phyloP scores from a whole-genome alignment of 495 filamentous ascomycete species.

The Tuber microsphaerosporum region DNA sequence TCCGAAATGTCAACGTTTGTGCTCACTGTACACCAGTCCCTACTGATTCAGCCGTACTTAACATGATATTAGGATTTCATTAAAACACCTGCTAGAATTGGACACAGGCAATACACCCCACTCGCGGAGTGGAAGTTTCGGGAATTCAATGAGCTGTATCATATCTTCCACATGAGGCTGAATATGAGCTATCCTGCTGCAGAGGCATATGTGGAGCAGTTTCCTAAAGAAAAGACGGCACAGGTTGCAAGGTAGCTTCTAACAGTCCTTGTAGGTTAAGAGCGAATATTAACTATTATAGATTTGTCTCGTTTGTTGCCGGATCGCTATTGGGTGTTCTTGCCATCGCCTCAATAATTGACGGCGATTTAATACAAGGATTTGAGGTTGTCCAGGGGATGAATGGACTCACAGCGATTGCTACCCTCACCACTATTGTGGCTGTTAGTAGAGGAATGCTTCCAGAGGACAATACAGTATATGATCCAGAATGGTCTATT shows the following conservation, averaged over 20 bases:
- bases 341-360: constrained; percentile 68
- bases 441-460: constrained; percentile 69
- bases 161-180: constrained; percentile 78
- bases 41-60: neutral
- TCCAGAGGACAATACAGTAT: constrained; percentile 80
- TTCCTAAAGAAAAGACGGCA: constrained; percentile 87
- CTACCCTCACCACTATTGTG: constrained; percentile 58
- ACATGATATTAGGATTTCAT: constrained; percentile 65
- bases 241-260: constrained; percentile 53
- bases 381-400: constrained; percentile 82
- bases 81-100: constrained; percentile 76
- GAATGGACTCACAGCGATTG: constrained; percentile 60
- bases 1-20: constrained; percentile 79
- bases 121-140: constrained; percentile 97
- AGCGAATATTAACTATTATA: constrained; percentile 25
- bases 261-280: neutral
- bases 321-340: constrained; percentile 80
- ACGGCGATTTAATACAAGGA: constrained; percentile 80
- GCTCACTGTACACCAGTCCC: constrained; percentile 2
- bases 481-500: constrained; percentile 84
- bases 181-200: constrained; percentile 95
- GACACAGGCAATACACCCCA: constrained; percentile 80
- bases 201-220: constrained; percentile 86
- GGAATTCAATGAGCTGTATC: constrained; percentile 93
- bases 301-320: constrained; percentile 77